Conservation (phyloP, 345 rosid species). For the Arabidopsis suecica region DNA sequence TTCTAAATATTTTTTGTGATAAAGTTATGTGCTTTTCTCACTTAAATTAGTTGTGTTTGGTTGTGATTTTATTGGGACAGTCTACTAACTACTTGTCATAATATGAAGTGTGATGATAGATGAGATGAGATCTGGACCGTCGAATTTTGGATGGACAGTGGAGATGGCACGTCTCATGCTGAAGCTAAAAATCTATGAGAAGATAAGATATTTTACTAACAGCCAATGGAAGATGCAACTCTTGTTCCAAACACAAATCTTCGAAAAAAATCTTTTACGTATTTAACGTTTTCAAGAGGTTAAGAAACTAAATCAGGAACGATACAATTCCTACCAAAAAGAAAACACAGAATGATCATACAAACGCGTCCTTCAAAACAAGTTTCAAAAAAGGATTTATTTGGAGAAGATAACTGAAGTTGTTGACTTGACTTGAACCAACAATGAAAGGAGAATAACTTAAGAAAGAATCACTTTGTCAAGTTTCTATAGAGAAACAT, state of each 20-base stretch:
- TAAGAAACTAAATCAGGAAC: constrained; percentile 19
- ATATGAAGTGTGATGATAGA: neutral
- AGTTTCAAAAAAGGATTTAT: constrained; percentile 34
- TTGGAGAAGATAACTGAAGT: neutral
- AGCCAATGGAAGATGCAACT: constrained; percentile 14
- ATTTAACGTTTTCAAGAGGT: neutral
- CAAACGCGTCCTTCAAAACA: constrained; percentile 32
- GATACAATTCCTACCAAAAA: constrained; percentile 29
- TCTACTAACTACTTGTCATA: constrained; percentile 36
- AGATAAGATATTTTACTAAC: constrained; percentile 37
- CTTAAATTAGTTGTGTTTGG: constrained; percentile 20
- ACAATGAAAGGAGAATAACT: neutral
- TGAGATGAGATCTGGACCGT: constrained; percentile 46
- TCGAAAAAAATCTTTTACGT: neutral
- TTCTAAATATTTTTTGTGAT: neutral
- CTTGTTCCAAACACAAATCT: neutral
- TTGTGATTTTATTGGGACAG: constrained; percentile 7
- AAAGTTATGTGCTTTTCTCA: neutral
- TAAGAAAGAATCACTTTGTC: constrained; percentile 31
- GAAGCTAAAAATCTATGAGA: constrained; percentile 32
- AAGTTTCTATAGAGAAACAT: constrained; percentile 30
- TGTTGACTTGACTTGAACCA: neutral
- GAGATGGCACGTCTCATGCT: constrained; percentile 45
- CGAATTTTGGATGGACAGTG: constrained; percentile 35
- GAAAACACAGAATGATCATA: constrained; percentile 1